Conservation (phyloP, 345 rosid species). For the Rhodomyrtus tomentosa region DNA sequence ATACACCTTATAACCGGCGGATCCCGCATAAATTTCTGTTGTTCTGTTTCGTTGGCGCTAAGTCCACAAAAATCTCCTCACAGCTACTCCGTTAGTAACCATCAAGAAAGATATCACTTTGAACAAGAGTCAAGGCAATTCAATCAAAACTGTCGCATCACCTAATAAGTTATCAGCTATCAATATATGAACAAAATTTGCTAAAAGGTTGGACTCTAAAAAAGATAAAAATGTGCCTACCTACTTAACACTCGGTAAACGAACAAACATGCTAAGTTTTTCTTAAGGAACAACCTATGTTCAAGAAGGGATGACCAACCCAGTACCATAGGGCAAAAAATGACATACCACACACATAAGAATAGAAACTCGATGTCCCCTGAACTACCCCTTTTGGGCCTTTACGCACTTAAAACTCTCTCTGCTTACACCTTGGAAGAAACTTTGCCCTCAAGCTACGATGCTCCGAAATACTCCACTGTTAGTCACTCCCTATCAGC, state of each 20-base stretch:
- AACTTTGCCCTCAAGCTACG: neutral
- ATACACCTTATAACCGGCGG: neutral
- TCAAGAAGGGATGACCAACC: neutral
- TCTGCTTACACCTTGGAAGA: neutral
- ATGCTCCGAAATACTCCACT: neutral
- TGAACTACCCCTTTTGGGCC: neutral
- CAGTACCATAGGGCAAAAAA: neutral
- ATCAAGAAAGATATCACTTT: neutral
- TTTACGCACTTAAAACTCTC: neutral
- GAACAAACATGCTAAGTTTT: neutral
- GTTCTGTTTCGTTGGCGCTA: neutral
- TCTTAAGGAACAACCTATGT: neutral
- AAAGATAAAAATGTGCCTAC: neutral
- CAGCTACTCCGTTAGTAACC: neutral
- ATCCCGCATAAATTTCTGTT: neutral
- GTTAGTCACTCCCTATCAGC: neutral
- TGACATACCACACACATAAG: neutral
- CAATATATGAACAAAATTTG: neutral
- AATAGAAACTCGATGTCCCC: neutral
- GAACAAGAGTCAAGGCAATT: neutral
- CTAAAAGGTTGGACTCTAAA: neutral
- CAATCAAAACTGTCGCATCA: neutral
- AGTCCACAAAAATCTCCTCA: neutral
- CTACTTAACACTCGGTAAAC: neutral
- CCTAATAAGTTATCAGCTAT: neutral